A percentile compares a stretch with the other conserved stretches of the same genome.
Evolutionary conservation across 2,329 filamentous ascomycete species (phyloP).

Genomic region (Alternaria conjuncta): DNA sequence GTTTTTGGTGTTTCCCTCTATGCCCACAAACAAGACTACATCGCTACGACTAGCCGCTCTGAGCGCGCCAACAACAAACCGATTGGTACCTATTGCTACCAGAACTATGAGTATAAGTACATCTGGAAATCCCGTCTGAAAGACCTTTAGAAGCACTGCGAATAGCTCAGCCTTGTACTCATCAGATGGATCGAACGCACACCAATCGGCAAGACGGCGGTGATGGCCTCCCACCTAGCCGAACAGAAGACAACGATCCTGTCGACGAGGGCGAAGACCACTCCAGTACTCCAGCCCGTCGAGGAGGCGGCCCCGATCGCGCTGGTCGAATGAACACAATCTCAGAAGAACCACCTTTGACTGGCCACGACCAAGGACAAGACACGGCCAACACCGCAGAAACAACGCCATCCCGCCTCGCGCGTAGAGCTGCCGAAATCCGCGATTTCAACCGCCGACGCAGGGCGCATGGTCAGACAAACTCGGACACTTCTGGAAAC

Average conservation of each 20-base stretch:
- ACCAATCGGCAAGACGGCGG: not conserved
- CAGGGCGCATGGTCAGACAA: not conserved
- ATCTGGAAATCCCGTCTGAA: not conserved
- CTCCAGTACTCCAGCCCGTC: not conserved
- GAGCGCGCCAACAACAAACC: not conserved
- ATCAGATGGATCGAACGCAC: not conserved
- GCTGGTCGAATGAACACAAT: not conserved
- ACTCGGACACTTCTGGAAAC: not conserved
- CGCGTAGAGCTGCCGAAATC: not conserved
- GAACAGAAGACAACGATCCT: not conserved
- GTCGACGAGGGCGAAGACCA: not conserved
- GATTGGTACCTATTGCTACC: not conserved
- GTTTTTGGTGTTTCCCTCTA: not conserved
- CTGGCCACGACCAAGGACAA: not conserved
- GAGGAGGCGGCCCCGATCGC: not conserved
- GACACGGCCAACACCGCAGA: not conserved
- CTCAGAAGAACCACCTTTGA: not conserved
- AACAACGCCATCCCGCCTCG: not conserved
- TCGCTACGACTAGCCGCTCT: not conserved
- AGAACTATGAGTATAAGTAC: not conserved
- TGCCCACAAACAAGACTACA: not conserved
- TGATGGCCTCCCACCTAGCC: not conserved
- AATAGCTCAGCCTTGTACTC: not conserved
- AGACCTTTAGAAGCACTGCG: not conserved
- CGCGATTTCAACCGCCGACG: not conserved